Evolutionary conservation across 345 rosid species (phyloP).

Genomic region (Garcia nutans): DNA sequence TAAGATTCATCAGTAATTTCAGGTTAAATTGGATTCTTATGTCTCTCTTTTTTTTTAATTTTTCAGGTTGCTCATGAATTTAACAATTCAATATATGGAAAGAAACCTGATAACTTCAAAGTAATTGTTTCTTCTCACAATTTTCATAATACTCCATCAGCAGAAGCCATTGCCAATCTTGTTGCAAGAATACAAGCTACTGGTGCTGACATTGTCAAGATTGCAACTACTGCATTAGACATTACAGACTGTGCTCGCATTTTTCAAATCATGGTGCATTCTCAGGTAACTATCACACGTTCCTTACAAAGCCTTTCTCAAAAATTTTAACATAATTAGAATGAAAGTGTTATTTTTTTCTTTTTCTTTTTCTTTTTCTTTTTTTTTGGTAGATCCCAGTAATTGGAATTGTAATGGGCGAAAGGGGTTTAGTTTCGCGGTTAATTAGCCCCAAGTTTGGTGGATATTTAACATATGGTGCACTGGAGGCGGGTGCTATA

Average conservation of each 20-base stretch:
- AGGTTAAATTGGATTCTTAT: not conserved
- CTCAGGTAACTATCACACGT: conserved; percentile 34
- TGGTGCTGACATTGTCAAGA: conserved; percentile 58
- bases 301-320: not conserved
- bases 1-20: not conserved
- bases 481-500: conserved; percentile 41
- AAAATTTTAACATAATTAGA: not conserved
- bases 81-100: conserved; percentile 38
- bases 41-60: not conserved
- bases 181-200: conserved; percentile 54
- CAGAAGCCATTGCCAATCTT: conserved; percentile 51
- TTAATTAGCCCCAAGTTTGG: conserved; percentile 56
- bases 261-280: conserved; percentile 50
- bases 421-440: conserved; percentile 60
- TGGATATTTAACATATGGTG: conserved; percentile 57
- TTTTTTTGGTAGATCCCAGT: conserved; percentile 58
- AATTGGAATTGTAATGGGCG: conserved; percentile 57
- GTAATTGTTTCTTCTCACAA: conserved; percentile 65
- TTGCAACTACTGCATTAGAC: conserved; percentile 58
- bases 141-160: conserved; percentile 46
- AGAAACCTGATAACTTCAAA: conserved; percentile 43
- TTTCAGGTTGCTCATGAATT: conserved; percentile 55
- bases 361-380: no score
- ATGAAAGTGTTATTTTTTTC: not conserved
- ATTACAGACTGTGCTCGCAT: conserved; percentile 47